Base-by-base conservation (phyloP, 495 filamentous ascomycete species). In the Aspergillus cavernicola region DNA sequence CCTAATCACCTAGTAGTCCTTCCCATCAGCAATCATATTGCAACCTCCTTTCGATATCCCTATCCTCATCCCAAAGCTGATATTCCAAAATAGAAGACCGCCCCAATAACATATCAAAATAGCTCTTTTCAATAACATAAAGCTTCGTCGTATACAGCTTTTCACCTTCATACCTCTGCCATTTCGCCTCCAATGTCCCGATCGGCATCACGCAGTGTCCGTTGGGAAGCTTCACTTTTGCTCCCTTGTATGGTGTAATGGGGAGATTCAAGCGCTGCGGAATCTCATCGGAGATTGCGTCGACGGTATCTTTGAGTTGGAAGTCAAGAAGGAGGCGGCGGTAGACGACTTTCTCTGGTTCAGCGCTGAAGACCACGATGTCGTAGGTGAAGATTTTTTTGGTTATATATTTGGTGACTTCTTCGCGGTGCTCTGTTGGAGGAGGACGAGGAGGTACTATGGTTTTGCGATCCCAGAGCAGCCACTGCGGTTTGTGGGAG, bases 81-180 rank as follows among this genome's bases (percentile, higher is more conserved):
- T 52, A 32, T 5, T 43, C n/a, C 19, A 15, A 5, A 23, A 52
- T 52, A 6, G 38, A 52, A 8, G 24, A 15, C 4, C 37, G 16
- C 12, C 49, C 38, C 12, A 52, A 11, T 6, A 52, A n/a, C 28
- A 52, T 43, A 26, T 52, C 49, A 42, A 43, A 52, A 1, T 43
- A 22, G 29, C 38, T 35, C 15, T 52, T 11, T 22, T 35, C 9
- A 7, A 52, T 52, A 10, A 52, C 49, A 13, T 36, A 16, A 35
- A 43, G 43, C 9, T 43, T 26, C 3, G 37, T 33, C 12, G 10
- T 43, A 32, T 42, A 43, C 13, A 13, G 28, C 5, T 24, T 41
- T 19, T 35, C 12, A 6, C 38, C 39, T 2, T 32, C 28, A 19
- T 52, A 43, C 1, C 43, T 9, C 28, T 52, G 6, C 49, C 49